Conservation (phyloP, 2,329 filamentous ascomycete species). For the Aspergillus aculeatinus region DNA sequence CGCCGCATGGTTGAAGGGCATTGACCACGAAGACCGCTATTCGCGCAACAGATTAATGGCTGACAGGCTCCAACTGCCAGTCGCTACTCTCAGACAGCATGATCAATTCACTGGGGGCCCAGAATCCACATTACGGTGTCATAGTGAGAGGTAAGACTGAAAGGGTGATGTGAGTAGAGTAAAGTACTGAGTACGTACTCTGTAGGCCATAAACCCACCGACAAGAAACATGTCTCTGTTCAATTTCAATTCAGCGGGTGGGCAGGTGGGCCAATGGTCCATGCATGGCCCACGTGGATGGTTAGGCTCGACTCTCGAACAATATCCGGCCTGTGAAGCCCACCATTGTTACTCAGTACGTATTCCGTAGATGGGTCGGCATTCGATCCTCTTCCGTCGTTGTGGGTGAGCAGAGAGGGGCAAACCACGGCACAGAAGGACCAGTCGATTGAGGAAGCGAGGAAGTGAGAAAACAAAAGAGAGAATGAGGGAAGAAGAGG, state of each 20-base stretch:
- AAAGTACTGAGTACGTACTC: neutral
- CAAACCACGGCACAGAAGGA: neutral
- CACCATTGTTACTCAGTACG: neutral
- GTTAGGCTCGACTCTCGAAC: slow-evolving; percentile 5
- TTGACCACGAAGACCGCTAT: neutral
- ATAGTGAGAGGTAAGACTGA: too few species aligned
- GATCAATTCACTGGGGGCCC: too few species aligned
- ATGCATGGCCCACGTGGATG: slow-evolving; percentile 21
- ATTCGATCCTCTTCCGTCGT: too few species aligned
- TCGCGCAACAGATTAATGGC: neutral
- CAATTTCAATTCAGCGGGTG: neutral
- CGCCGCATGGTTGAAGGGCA: neutral
- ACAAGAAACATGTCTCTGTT: neutral
- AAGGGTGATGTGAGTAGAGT: too few species aligned
- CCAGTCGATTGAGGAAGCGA: neutral
- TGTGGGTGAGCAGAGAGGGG: slow-evolving; percentile 3
- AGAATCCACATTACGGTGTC: neutral
- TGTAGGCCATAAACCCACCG: neutral
- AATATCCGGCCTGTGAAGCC: neutral
- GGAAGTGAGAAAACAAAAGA: neutral
- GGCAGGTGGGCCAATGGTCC: slow-evolving; percentile 10
- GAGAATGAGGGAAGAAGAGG: too few species aligned
- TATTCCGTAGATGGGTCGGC: too few species aligned
- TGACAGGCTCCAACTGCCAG: too few species aligned
- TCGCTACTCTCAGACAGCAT: too few species aligned